phyloP scores from a whole-genome alignment of 495 filamentous ascomycete genomes.

The Pyrenopolyporus hunteri region DNA sequence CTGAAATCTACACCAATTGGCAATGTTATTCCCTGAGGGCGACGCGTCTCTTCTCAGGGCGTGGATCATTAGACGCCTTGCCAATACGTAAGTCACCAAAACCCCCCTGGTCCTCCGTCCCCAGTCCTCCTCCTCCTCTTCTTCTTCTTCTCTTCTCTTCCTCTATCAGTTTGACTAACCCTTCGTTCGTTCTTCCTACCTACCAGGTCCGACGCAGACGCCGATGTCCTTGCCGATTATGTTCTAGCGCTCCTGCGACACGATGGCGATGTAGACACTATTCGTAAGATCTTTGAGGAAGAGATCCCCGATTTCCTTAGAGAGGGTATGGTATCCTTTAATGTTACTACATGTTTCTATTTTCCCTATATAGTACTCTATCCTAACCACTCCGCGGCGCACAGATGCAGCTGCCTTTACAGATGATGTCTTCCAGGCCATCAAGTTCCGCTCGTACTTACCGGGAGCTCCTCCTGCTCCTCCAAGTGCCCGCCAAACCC shows the following conservation, averaged over 20 bases:
- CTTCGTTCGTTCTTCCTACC: slow-evolving; percentile 10
- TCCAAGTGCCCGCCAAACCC: slow-evolving; percentile 20
- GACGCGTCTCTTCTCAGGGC: slow-evolving; percentile 76
- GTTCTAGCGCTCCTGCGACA: slow-evolving; percentile 87
- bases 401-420: slow-evolving; percentile 78
- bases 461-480: slow-evolving; percentile 55
- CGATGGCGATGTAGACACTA: slow-evolving; percentile 75
- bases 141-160: not conserved
- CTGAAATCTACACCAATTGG: slow-evolving; percentile 18
- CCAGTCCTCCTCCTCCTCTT: not conserved
- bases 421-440: slow-evolving; percentile 79
- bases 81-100: slow-evolving; percentile 78
- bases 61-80: slow-evolving; percentile 90
- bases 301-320: slow-evolving; percentile 88
- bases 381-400: not conserved
- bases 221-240: slow-evolving; percentile 94
- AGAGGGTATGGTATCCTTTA: slow-evolving; percentile 62
- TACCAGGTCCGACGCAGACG: slow-evolving; percentile 86
- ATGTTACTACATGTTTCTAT: slow-evolving; percentile 24
- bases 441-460: slow-evolving; percentile 67
- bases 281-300: slow-evolving; percentile 74
- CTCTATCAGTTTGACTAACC: slow-evolving; percentile 16
- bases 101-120: not conserved
- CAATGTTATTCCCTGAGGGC: slow-evolving; percentile 81
- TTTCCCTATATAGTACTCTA: not conserved